Base-by-base conservation (phyloP, 2,329 filamentous ascomycete genomes). In the Cordyceps cicadae region DNA sequence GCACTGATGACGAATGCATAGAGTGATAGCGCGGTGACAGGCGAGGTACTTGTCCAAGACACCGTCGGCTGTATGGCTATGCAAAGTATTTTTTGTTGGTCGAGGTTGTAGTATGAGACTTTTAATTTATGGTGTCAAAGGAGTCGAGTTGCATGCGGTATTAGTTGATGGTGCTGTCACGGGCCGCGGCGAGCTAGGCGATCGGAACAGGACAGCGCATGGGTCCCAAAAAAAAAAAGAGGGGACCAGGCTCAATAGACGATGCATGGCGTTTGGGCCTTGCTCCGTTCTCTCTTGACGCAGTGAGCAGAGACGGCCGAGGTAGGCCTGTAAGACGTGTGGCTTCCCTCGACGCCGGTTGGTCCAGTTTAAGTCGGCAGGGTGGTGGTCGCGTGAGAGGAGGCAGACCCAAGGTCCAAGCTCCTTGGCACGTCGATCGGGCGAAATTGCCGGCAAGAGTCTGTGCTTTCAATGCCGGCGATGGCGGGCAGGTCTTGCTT, bases 361-460 rank as follows among this genome's bases (percentile, higher is more conserved):
- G 53, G 53, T 21, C 32, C 50, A 21, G 32, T 32, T 19, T 52
- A 9, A 8, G 14, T 24, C 21, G 24, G 43, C 17, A 45, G 4
- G 9, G 6, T 6, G n/a, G 32, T 43, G 34, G 52, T 45, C 37
- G 52, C 52, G 52, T 45, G 52, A 19, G 34, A 54, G 39, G 29
- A 39, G 24, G n/a, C 12, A 14, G 11, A 12, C 19, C n/a, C 29
- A 24, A n/a, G 51, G 51, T 12, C 53, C 53, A 54, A 54, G 53
- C 53, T 54, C 26, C 24, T 11, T 54, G 53, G 53, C 53, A 54
- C 11, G 39, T 54, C 53, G 53, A 54, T 54, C 53, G 53, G 53
- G 26, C 53, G 24, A 54, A 17, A 4, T 24, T 54, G 53, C 53
- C 53, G 53, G 39, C 9, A 6, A 32, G 24, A 17, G 53, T 54